Evolutionary conservation across 768 basidiomycete genomes (phyloP).

Genomic region (Leccinum barrowsii): DNA sequence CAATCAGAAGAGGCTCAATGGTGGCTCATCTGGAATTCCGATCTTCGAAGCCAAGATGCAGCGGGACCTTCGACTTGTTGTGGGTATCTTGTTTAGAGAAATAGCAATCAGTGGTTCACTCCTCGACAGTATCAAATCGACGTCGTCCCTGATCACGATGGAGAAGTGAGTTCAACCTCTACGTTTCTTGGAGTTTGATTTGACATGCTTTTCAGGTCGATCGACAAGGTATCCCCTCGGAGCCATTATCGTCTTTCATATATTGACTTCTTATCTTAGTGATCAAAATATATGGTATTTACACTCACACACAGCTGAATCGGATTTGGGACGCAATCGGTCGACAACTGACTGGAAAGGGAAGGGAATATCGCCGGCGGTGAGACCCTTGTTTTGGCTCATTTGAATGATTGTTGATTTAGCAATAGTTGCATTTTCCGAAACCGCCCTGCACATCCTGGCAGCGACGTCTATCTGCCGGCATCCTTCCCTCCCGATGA

Average conservation of each 20-base stretch:
- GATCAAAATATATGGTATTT: slow-evolving; percentile 49
- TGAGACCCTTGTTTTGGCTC: slow-evolving; percentile 14
- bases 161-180: no score
- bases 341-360: slow-evolving; percentile 38
- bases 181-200: no score
- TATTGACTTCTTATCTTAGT: slow-evolving; percentile 26
- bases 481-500: slow-evolving; percentile 46
- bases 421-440: slow-evolving; percentile 45
- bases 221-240: not conserved
- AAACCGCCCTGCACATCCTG: slow-evolving; percentile 30
- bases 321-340: slow-evolving; percentile 47
- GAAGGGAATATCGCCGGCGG: slow-evolving; percentile 54
- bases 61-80: no score
- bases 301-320: slow-evolving; percentile 45
- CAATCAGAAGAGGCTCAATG: no score
- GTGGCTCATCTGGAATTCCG: no score
- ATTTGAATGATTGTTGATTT: not conserved
- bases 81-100: no score
- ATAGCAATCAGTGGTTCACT: no score
- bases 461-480: slow-evolving; percentile 45
- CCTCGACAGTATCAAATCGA: no score
- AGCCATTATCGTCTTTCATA: not conserved
- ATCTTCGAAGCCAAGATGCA: no score
- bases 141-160: no score
- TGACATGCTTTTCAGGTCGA: no score